Base-by-base conservation (phyloP, 805 yeast genomes). In the Schwanniomyces sp. region DNA sequence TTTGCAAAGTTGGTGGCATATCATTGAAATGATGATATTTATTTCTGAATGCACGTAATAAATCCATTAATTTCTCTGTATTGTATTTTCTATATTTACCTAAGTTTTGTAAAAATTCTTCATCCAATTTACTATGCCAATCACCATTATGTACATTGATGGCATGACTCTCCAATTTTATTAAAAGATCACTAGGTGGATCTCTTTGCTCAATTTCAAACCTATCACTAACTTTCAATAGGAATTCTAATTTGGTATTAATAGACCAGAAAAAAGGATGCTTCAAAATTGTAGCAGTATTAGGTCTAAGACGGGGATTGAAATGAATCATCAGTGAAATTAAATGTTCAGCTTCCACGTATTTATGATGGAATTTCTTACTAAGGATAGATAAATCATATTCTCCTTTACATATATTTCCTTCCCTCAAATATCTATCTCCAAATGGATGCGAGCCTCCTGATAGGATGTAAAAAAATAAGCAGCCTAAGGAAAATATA, bases 1-100 rank as follows among this genome's bases (percentile, higher is more conserved):
- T 62, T 44, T 81, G 82, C 48, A 94, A 74, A 11, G 72, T 79
- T 8, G 69, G 75, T 1, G 97, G 96, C 61, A 91, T 69, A 63
- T 94, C 99, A 67, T 90, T 90, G 64, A 79, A 92, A 64, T 94
- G 99, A 64, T 94, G 98, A 59, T 89, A 86, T 65, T 94, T 94
- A 70, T 94, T 94, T 57, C 99, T 77, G 55, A 94, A 66, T 0
- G 97, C 97, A 49, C 99, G 74, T 49, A 94, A 67, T 44, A 94
- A 69, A 63, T 94, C 99, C 84, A 91, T 82, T 40, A 94, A 67
- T 56, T 84, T 87, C 48, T 79, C 82, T 0, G 86, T 79, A 53
- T 86, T 85, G 64, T 94, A 94, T 64, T 90, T 91, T 56, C 99
- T 78, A 63, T 90, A 94, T 61, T 88, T 89, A 16, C 96, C 97